Base-by-base conservation (phyloP, 2,329 filamentous ascomycete species). In the Westerdykella sp. region DNA sequence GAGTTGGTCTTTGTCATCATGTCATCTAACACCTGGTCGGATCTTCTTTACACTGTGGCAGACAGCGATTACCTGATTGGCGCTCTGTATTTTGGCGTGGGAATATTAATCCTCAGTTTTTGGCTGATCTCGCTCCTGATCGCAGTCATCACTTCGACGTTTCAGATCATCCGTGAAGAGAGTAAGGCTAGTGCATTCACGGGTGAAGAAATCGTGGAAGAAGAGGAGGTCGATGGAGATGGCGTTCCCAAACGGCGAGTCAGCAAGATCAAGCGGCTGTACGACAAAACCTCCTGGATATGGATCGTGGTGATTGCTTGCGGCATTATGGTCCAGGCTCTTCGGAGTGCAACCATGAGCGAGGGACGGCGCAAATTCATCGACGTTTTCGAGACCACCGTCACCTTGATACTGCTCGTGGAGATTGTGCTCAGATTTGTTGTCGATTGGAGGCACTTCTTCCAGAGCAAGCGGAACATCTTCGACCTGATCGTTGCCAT, bases 1-100 rank as follows among this genome's bases (percentile, higher is more conserved):
- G 89, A 98, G 69, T 74, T 97, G 45, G 90, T 98, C 2, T 98
- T 98, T 61, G 88, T 98, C 40, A 84, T 98, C 61, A 98, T 98
- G 87, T 95, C 88, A 57, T 91, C 89, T 39, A 98, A 98, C 64
- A 98, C 93, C 0, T 98, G 94, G 67, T 85, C 88, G 1, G 88
- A 97, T 66, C 72, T 97, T 41, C 88, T 98, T 74, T 98, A 98
- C 67, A 86, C 88, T 56, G 89, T 91, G 4, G 89, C 86, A 41
- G 82, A 95, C 59, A 94, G 87, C 21, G 93, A 98, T 64, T 97
- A 95, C 57, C 77, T 95, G 6, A 79, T 87, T 13, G 82, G 89
- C 4, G 87, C 90, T 1, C 72, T 97, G 2, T 98, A 81, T 65
- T 84, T 81, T 50, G 79, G 79, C 34, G 71, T 72, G 43, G 80